phyloP scores from a whole-genome alignment of 768 basidiomycete species.

The Mycena floridula region DNA sequence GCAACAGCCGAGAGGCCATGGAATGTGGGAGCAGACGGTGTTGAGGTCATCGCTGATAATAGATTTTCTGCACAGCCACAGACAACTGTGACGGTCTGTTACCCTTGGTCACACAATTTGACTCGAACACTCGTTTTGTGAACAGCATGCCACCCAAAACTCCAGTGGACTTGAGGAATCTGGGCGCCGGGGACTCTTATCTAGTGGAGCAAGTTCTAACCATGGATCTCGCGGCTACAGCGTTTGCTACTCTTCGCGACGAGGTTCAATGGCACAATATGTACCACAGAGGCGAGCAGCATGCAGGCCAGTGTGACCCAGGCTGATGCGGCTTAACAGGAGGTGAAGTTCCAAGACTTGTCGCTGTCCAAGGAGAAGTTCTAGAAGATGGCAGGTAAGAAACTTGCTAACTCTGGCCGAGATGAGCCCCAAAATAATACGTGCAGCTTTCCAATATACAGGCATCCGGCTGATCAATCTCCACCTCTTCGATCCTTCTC shows the following conservation, averaged over 20 bases:
- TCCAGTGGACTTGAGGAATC: not conserved
- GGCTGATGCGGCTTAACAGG: conserved; percentile 31
- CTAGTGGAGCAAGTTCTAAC: conserved; percentile 57
- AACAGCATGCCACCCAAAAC: too few relatives aligned
- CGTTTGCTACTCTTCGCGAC: conserved; percentile 49
- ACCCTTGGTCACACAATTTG: too few relatives aligned
- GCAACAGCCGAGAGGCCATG: too few relatives aligned
- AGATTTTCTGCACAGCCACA: too few relatives aligned
- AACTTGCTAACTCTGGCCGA: too few relatives aligned
- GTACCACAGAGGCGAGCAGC: conserved; percentile 60
- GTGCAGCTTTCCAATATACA: conserved; percentile 67
- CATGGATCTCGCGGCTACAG: conserved; percentile 42
- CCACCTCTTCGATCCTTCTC: conserved; percentile 65
- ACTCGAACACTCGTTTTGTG: too few relatives aligned
- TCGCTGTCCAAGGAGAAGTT: conserved; percentile 58
- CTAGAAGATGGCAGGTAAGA: conserved; percentile 41
- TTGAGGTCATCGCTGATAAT: too few relatives aligned
- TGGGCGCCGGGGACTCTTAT: conserved; percentile 66
- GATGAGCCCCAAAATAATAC: not conserved
- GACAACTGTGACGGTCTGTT: too few relatives aligned
- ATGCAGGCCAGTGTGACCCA: not conserved
- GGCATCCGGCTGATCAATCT: conserved; percentile 77
- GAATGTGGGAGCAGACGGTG: too few relatives aligned
- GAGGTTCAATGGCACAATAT: conserved; percentile 74
- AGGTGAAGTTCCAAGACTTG: conserved; percentile 64